These are phyloP conservation scores for Hymenoscyphus occultus DNA, from an alignment of 2,329 filamentous ascomycete species.

Conservation along the genomic window DNA sequence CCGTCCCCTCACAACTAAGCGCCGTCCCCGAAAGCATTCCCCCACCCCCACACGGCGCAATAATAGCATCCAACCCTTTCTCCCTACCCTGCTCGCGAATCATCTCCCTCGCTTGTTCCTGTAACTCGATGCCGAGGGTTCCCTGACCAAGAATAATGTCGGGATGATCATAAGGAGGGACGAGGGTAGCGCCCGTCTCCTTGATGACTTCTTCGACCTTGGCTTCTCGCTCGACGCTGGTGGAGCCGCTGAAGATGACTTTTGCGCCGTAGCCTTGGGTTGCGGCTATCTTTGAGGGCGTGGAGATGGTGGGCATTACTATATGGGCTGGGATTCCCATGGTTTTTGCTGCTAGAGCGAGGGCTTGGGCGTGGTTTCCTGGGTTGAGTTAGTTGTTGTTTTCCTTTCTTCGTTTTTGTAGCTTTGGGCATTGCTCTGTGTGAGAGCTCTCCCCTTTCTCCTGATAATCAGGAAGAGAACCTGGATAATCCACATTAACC, in stretches of 20 bases:
- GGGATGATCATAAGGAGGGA: slow-evolving; percentile 90
- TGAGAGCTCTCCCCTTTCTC: too few species aligned
- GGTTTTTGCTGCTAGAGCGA: slow-evolving; percentile 77
- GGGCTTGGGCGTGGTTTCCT: slow-evolving; percentile 95
- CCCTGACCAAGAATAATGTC: slow-evolving; percentile 92
- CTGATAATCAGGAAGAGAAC: too few species aligned
- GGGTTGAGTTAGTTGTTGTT: not conserved
- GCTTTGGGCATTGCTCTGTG: too few species aligned
- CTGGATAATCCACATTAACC: too few species aligned
- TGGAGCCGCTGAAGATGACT: slow-evolving; percentile 80
- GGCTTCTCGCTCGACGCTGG: slow-evolving; percentile 75
- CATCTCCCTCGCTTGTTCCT: slow-evolving; percentile 64
- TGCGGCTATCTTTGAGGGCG: slow-evolving; percentile 81
- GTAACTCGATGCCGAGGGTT: slow-evolving; percentile 81
- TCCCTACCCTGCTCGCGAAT: slow-evolving; percentile 38
- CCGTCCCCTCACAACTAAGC: slow-evolving; percentile 68
- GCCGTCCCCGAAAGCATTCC: slow-evolving; percentile 84
- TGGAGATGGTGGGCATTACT: slow-evolving; percentile 86
- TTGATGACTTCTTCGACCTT: slow-evolving; percentile 66
- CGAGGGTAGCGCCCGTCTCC: slow-evolving; percentile 70
- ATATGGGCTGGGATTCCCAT: slow-evolving; percentile 77
- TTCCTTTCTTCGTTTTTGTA: too few species aligned
- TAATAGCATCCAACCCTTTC: slow-evolving; percentile 62
- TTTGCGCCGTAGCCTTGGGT: slow-evolving; percentile 74
- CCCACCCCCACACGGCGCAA: slow-evolving; percentile 83